Percentiles rank a stretch among this genome's conserved stretches.
Evolutionary conservation across 768 basidiomycete species (phyloP).

Genomic region (Hygrophoropsis aurantiaca): DNA sequence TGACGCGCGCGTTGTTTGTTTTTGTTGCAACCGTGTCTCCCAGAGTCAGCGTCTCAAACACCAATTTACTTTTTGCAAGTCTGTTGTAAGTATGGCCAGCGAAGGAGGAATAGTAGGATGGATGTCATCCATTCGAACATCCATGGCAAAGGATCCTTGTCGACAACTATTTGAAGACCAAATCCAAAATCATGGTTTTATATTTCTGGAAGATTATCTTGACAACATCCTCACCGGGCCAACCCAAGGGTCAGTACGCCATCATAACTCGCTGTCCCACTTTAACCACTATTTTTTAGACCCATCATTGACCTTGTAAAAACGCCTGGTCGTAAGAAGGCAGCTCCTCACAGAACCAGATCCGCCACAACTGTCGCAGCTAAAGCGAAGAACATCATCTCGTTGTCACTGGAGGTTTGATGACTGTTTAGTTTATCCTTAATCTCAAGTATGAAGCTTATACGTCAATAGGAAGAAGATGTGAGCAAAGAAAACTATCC

Average conservation of each 20-base stretch:
- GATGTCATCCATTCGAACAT: slow-evolving; percentile 63
- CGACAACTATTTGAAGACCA: slow-evolving; percentile 71
- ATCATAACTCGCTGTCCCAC: neutral
- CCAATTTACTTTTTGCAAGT: neutral
- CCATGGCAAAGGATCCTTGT: slow-evolving; percentile 73
- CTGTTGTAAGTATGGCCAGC: slow-evolving; percentile 9
- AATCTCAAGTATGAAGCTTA: neutral
- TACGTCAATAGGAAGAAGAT: slow-evolving; percentile 29
- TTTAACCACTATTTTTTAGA: slow-evolving; percentile 33
- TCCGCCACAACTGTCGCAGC: slow-evolving; percentile 38
- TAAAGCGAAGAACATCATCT: slow-evolving; percentile 42
- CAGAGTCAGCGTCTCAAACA: neutral
- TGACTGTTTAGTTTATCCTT: slow-evolving; percentile 2
- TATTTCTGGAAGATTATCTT: slow-evolving; percentile 78
- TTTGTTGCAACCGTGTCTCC: slow-evolving; percentile 14
- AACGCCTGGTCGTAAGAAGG: slow-evolving; percentile 77
- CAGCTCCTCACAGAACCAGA: slow-evolving; percentile 49
- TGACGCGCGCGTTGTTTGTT: slow-evolving; percentile 25
- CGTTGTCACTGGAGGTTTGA: slow-evolving; percentile 49
- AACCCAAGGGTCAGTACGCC: slow-evolving; percentile 57
- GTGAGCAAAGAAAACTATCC: slow-evolving; percentile 38
- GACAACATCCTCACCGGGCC: slow-evolving; percentile 66
- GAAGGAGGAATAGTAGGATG: slow-evolving; percentile 60
- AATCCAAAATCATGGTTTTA: slow-evolving; percentile 72
- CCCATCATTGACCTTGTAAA: slow-evolving; percentile 79